Base-by-base conservation (phyloP, 2,329 filamentous ascomycete species). In the Penicillium crustosum region DNA sequence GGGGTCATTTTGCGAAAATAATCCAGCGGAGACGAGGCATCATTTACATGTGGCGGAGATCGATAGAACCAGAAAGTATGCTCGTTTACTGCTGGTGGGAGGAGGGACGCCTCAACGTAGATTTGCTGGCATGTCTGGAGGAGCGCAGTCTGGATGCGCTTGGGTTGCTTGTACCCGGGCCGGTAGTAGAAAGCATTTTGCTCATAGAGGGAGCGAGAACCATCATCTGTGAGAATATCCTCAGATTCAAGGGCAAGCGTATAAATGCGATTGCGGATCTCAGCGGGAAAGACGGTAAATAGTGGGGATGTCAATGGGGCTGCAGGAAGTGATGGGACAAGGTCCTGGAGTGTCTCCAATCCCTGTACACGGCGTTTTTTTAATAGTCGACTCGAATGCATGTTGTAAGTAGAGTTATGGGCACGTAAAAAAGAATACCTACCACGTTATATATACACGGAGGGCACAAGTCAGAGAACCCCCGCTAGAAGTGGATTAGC, bases 71-170 rank as follows among this genome's bases (percentile, higher is more conserved):
- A 71, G 51, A 72, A 68, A 7, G 66, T 60, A 53, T 73, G 70
- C 39, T 69, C 69, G 39, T 71, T 71, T 13, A 67, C 41, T 21
- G 58, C 48, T 4, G 75, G 39, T 2, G 75, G 75, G 2, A 78
- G 70, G 3, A 69, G 56, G 5, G 67, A 68, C 0, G 75, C 71
- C 57, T 78, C 77, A 21, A 59, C 64, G 60, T 78, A 78, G 27
- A 76, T 61, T 2, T 70, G 64, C 6, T 75, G 71, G 48, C 76
- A 78, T 7, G 76, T 77, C 21, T 61, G 67, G 0, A 78, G 69
- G 17, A 79, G 66, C 5, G 63, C 29, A 4, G 66, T 74, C 44
- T 71, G 53, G n/a, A 73, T 67, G 58, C 49, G 62, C 17, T 57
- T 62, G 15, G 67, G 66, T 50, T 70, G 60, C 3, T 70, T 68